Conservation (phyloP, 2,329 filamentous ascomycete genomes). For the Metarhizium album region DNA sequence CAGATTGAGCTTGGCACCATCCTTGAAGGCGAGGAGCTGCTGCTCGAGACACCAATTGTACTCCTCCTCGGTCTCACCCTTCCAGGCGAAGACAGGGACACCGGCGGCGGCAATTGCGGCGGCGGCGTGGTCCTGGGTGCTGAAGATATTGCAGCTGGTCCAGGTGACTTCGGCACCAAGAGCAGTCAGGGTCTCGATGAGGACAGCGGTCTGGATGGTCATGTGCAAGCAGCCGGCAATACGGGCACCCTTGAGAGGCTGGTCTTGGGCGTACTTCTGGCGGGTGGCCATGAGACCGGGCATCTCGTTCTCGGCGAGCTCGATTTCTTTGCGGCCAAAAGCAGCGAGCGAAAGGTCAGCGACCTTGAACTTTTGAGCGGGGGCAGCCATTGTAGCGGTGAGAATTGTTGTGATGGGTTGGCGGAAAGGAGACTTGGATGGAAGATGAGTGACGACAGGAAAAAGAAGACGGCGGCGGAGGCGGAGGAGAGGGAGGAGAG, state of each 20-base stretch:
- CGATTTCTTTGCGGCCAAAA: conserved; percentile 98
- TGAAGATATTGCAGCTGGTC: conserved; percentile 99
- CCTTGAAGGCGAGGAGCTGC: conserved; percentile 94
- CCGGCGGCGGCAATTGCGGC: conserved; percentile 91
- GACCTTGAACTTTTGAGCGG: conserved; percentile 94
- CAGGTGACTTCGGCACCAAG: conserved; percentile 98
- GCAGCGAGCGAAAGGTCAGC: conserved; percentile 95
- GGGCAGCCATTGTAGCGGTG: conserved; percentile 52
- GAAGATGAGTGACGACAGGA: conserved; percentile 9
- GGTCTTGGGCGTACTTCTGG: conserved; percentile 79
- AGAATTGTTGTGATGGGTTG: conserved; percentile 9
- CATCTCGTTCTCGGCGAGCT: conserved; percentile 95
- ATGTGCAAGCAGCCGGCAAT: conserved; percentile 98
- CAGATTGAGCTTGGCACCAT: conserved; percentile 91
- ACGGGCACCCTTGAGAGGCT: conserved; percentile 87
- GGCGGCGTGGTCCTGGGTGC: conserved; percentile 95
- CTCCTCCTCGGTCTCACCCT: conserved; percentile 97
- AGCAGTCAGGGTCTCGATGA: conserved; percentile 92
- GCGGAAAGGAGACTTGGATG: conserved; percentile 7
- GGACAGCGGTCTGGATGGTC: conserved; percentile 99
- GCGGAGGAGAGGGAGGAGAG: neutral
- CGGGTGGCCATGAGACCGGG: conserved; percentile 95
- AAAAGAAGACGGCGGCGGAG: conserved; percentile 10
- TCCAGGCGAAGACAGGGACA: conserved; percentile 73
- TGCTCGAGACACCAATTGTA: conserved; percentile 99